These are phyloP conservation scores for Mycena albidolilacea DNA, from an alignment of 768 basidiomycete genomes.

Conservation along the genomic window DNA sequence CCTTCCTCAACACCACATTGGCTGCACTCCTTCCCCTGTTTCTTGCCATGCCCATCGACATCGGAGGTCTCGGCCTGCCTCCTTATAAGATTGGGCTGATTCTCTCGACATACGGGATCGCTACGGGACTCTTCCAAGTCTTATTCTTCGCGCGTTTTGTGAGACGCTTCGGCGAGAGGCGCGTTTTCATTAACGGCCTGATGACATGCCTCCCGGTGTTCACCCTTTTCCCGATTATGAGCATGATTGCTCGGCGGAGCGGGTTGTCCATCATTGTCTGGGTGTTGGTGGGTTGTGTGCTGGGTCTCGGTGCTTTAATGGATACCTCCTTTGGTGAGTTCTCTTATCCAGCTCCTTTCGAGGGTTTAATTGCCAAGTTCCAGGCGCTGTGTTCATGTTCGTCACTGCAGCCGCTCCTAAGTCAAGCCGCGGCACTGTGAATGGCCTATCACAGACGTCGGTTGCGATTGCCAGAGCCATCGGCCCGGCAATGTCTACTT, in stretches of 20 bases:
- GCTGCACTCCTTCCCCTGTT: conserved; percentile 77
- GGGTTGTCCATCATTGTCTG: conserved; percentile 66
- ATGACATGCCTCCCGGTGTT: conserved; percentile 65
- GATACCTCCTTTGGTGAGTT: conserved; percentile 68
- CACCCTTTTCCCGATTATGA: conserved; percentile 73
- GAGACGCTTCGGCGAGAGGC: conserved; percentile 73
- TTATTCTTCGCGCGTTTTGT: conserved; percentile 76
- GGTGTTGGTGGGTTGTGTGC: conserved; percentile 64
- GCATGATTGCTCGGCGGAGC: conserved; percentile 56
- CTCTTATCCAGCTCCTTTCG: too few relatives aligned
- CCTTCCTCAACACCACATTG: not conserved
- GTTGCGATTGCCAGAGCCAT: conserved; percentile 62
- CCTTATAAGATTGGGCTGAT: conserved; percentile 78
- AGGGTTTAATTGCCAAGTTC: too few relatives aligned
- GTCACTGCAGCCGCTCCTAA: conserved; percentile 65
- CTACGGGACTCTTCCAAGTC: conserved; percentile 76
- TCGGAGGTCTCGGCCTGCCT: conserved; percentile 78
- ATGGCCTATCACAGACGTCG: conserved; percentile 65
- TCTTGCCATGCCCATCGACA: conserved; percentile 73
- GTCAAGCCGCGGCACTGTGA: conserved; percentile 64
- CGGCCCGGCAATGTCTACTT: conserved; percentile 64
- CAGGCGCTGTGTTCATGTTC: conserved; percentile 61
- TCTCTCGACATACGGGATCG: conserved; percentile 70
- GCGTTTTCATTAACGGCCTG: conserved; percentile 68
- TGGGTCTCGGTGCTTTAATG: conserved; percentile 60